A percentile compares a stretch with the other conserved stretches of the same genome.
These are phyloP conservation scores for Pseudogymnoascus sp. DNA, from an alignment of 2,329 filamentous ascomycete genomes.

Conservation along the genomic window DNA sequence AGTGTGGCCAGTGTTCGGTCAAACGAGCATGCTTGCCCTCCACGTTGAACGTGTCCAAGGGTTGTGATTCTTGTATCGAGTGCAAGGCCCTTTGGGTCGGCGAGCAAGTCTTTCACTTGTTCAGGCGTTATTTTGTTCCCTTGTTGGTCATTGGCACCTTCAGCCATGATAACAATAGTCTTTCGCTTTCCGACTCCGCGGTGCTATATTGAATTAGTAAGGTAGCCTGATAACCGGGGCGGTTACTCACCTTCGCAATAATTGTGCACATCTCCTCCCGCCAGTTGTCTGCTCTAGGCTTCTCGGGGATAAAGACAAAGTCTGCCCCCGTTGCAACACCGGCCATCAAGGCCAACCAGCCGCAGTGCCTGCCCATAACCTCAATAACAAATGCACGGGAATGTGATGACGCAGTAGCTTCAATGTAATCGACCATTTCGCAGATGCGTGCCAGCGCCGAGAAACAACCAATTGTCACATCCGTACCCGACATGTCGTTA, in stretches of 20 bases:
- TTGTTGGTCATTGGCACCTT: constrained; percentile 79
- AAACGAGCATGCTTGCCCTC: constrained; percentile 84
- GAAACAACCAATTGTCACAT: constrained; percentile 95
- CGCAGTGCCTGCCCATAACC: constrained; percentile 97
- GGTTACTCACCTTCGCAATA: constrained; percentile 53
- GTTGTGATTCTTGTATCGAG: constrained; percentile 93
- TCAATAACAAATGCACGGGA: constrained; percentile 95
- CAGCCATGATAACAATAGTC: constrained; percentile 95
- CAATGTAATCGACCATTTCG: constrained; percentile 92
- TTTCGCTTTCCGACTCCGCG: constrained; percentile 84
- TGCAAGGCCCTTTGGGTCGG: constrained; percentile 62
- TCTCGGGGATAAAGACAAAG: constrained; percentile 94
- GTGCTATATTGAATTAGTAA: constrained; percentile 48
- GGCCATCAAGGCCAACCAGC: constrained; percentile 93
- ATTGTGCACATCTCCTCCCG: constrained; percentile 76
- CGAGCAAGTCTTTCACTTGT: constrained; percentile 82
- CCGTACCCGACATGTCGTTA: constrained; percentile 94
- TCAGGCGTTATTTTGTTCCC: constrained; percentile 74
- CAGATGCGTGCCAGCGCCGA: constrained; percentile 89
- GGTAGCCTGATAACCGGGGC: constrained; percentile 5
- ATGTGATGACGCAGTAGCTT: constrained; percentile 89
- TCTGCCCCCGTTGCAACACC: constrained; percentile 92
- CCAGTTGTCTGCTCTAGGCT: constrained; percentile 82
- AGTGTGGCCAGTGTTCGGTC: constrained; percentile 88
- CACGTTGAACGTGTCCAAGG: constrained; percentile 93